Conservation (phyloP, 352 stramenopile species). For the Phytopythium oedochilum region DNA sequence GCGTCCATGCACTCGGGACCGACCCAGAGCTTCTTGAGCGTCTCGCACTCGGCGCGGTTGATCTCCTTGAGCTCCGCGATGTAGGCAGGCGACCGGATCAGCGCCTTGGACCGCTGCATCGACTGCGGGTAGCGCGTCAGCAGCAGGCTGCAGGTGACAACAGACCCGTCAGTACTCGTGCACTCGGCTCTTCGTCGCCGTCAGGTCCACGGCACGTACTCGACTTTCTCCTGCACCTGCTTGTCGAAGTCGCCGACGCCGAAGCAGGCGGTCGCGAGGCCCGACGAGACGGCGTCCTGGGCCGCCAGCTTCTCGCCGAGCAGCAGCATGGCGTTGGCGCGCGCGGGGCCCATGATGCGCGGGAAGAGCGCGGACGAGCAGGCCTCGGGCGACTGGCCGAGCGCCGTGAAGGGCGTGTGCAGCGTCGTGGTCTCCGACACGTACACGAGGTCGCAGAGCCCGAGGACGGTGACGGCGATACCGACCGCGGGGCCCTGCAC, state of each 20-base stretch:
- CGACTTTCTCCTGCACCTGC: conserved; percentile 48
- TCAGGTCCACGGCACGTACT: conserved; percentile 24
- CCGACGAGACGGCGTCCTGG: conserved; percentile 34
- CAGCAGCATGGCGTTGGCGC: conserved; percentile 86
- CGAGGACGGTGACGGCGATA: conserved; percentile 86
- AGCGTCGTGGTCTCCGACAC: conserved; percentile 83
- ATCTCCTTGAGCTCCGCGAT: conserved; percentile 51
- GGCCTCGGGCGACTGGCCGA: conserved; percentile 89
- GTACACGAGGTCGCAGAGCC: conserved; percentile 89
- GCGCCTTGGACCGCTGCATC: conserved; percentile 55
- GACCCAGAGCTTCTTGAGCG: conserved; percentile 73
- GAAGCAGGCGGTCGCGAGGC: conserved; percentile 52
- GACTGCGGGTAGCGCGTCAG: conserved; percentile 60
- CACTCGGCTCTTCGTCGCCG: too few relatives aligned
- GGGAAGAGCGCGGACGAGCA: conserved; percentile 87
- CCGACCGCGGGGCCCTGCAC: conserved; percentile 90
- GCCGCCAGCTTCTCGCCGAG: conserved; percentile 83
- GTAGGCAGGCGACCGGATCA: conserved; percentile 40
- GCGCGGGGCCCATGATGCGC: conserved; percentile 77
- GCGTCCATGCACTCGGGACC: conserved; percentile 70
- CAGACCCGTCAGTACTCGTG: not conserved
- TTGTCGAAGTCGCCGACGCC: conserved; percentile 56
- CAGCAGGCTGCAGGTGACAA: conserved; percentile 25
- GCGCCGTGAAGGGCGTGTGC: conserved; percentile 89
- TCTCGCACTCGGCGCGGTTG: conserved; percentile 53